These are phyloP conservation scores for Aphanomyces astaci DNA, from an alignment of 352 stramenopile species.

Conservation along the genomic window DNA sequence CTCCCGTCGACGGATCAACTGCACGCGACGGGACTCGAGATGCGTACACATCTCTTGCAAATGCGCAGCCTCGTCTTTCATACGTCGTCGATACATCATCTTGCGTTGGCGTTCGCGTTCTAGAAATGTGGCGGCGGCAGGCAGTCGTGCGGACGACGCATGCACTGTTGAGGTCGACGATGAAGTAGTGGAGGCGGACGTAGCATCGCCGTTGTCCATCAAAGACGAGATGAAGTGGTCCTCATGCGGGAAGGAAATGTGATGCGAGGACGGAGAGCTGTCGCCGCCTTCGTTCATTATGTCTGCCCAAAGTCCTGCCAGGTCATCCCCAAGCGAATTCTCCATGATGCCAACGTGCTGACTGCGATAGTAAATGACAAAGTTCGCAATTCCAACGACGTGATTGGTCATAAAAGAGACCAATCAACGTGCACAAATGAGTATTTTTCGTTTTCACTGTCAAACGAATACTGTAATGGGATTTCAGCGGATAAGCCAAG, in stretches of 20 bases:
- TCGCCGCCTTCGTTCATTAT: background rate
- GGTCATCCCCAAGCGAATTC: background rate
- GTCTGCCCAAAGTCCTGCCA: background rate
- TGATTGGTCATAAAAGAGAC: too few species aligned
- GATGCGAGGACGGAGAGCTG: background rate
- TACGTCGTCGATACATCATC: slow-evolving; percentile 5
- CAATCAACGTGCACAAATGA: too few species aligned
- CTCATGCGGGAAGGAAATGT: background rate
- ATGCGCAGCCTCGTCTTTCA: slow-evolving; percentile 8
- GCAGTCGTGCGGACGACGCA: background rate
- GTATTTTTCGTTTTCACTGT: too few species aligned
- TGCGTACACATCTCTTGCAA: background rate
- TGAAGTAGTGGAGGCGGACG: too few species aligned
- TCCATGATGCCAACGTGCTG: background rate
- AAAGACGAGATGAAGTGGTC: background rate
- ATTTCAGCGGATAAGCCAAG: too few species aligned
- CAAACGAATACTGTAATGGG: too few species aligned
- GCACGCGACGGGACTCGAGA: background rate
- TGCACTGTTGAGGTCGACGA: background rate
- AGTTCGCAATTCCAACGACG: background rate
- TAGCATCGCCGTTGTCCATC: background rate
- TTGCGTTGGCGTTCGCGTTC: slow-evolving; percentile 11
- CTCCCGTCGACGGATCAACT: background rate
- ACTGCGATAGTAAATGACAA: background rate
- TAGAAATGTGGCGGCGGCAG: background rate